Base-by-base conservation (phyloP, 139 green algal species). In the Chlamydomonas eustigma region DNA sequence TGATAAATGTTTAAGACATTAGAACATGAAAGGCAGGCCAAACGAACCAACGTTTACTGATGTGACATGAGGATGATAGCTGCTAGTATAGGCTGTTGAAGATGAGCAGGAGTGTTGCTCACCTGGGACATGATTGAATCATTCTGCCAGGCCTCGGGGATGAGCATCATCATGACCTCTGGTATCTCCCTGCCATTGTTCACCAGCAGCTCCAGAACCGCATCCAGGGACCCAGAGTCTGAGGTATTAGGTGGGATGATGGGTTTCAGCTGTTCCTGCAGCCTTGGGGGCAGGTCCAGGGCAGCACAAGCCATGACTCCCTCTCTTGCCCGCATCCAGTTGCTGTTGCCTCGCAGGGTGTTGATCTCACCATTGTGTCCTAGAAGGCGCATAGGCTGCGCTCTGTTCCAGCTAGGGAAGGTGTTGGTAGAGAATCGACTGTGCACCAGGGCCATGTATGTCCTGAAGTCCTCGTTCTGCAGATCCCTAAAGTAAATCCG, bases 371-470 rank as follows among this genome's bases (percentile, higher is more conserved):
- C 94, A 78, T 98, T 98, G 91, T 98, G 94, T 24, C 90, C 94
- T 70, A 98, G 77, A 78, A 94, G 88, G 44, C 94, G 88, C 91
- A 98, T 97, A 24, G 94, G 94, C 85, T 98, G 94, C 1, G 94
- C 92, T 36, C 94, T 84, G 58, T 92, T 86, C 94, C 94, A 98
- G 44, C 76, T 90, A 64, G 94, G 94, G 76, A 98, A 97, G 37
- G 94, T 98, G 88, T 98, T 98, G 77, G 94, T 98, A 69, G 89
- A 96, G 87, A 98, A 98, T 77, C 94, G 92, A 1, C 82, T 92
- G 89, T 98, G 94, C 64, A 98, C 92, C 33, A 98, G 80, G 28
- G 92, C 90, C 93, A 98, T 92, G 87, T 95, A 97, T 35, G 85
- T 86, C 34, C 82, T 86, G 86, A 98, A 98, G 50, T 85, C 69